A percentile compares a stretch with the other conserved stretches of the same genome.
Evolutionary conservation across 1,284 basidiomycete species (phyloP).

Genomic region (Apiotrichum gracile): DNA sequence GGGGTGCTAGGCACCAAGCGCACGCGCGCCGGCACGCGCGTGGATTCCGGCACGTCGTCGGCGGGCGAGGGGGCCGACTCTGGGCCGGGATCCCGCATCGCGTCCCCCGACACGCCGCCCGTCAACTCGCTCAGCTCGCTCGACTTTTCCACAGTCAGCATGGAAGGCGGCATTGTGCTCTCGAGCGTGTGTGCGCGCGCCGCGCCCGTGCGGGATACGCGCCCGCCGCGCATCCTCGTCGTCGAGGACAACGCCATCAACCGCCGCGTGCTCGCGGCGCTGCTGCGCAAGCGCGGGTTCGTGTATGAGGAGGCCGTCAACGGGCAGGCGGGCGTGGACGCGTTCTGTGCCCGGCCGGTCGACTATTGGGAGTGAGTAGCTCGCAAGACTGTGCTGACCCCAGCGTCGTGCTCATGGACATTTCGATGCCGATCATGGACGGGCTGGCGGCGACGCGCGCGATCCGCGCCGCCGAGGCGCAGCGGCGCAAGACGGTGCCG

Average conservation of each 20-base stretch:
- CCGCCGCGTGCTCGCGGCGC: constrained; percentile 58
- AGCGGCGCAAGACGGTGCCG: constrained; percentile 34
- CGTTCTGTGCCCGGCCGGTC: constrained; percentile 1
- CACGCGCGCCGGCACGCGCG: no score
- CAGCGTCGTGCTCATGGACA: constrained; percentile 77
- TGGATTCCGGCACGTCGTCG: no score
- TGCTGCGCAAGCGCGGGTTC: constrained; percentile 64
- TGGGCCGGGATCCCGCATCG: neutral
- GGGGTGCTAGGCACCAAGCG: no score
- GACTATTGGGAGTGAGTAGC: constrained; percentile 53
- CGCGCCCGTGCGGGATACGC: neutral
- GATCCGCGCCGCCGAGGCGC: constrained; percentile 72
- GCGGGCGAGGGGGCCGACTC: no score
- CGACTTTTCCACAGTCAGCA: constrained; percentile 45
- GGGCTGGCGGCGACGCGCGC: constrained; percentile 76
- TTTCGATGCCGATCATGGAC: constrained; percentile 89
- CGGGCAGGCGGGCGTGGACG: constrained; percentile 8
- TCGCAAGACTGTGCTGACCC: neutral
- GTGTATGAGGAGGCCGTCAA: constrained; percentile 62
- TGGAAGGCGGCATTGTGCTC: constrained; percentile 51
- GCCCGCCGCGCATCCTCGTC: constrained; percentile 58
- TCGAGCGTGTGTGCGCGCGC: constrained; percentile 17
- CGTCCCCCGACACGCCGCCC: neutral
- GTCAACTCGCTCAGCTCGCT: neutral
- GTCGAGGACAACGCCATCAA: constrained; percentile 72